Conservation (phyloP, 1,139 yeast genomes). For the Pichia kudriavzevii region DNA sequence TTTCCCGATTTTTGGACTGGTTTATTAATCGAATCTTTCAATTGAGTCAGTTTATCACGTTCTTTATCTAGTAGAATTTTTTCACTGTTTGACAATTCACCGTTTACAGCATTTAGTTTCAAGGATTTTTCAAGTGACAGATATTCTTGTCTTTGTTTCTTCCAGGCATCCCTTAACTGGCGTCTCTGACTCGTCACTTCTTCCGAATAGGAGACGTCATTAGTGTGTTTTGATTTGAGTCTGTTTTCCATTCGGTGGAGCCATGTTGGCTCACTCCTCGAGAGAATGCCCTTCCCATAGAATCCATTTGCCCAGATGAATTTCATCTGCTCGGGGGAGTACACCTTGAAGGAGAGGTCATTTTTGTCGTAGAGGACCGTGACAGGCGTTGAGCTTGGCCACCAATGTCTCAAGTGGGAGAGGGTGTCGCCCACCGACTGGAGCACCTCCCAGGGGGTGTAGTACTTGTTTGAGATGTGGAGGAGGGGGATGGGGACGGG, state of each 20-base stretch:
- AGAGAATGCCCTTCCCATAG: slow-evolving; percentile 86
- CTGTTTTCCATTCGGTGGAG: slow-evolving; percentile 52
- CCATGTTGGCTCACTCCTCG: slow-evolving; percentile 95
- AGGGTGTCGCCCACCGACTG: slow-evolving; percentile 11
- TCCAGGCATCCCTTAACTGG: slow-evolving; percentile 64
- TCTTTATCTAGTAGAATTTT: slow-evolving; percentile 27
- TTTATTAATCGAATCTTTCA: slow-evolving; percentile 19
- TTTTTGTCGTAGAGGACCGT: slow-evolving; percentile 9
- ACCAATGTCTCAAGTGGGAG: no score
- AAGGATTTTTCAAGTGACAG: slow-evolving; percentile 23
- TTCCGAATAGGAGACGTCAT: slow-evolving; percentile 41
- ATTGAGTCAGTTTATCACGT: slow-evolving; percentile 23
- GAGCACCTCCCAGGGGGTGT: slow-evolving; percentile 9
- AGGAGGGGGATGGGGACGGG: slow-evolving; percentile 9
- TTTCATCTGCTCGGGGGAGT: slow-evolving; percentile 41
- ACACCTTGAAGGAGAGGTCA: slow-evolving; percentile 34
- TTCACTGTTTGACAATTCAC: slow-evolving; percentile 14
- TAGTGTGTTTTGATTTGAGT: slow-evolving; percentile 6
- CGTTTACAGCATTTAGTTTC: slow-evolving; percentile 16
- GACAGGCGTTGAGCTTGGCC: no score
- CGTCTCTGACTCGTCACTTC: slow-evolving; percentile 72
- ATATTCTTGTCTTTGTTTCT: slow-evolving; percentile 39
- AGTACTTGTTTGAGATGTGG: slow-evolving; percentile 11
- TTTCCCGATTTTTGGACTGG: neutral
- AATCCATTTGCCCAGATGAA: slow-evolving; percentile 79